These are phyloP conservation scores for Zygotorulaspora florentina DNA, from an alignment of 805 yeast species.

Conservation along the genomic window DNA sequence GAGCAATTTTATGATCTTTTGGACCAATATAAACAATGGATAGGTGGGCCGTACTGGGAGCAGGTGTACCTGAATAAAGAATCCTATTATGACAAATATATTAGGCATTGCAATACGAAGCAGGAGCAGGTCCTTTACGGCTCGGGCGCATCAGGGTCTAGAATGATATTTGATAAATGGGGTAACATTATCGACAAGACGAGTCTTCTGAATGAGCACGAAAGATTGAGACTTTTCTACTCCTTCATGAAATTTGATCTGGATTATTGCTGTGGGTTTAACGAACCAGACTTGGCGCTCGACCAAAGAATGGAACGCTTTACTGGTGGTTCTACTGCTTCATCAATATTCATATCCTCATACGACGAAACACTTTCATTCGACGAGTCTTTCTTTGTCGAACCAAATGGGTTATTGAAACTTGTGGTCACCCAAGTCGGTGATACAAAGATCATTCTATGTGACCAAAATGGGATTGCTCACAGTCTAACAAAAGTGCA, in stretches of 20 bases:
- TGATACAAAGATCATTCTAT: conserved; percentile 82
- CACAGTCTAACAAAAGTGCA: conserved; percentile 75
- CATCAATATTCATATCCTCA: conserved; percentile 50
- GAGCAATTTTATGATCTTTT: conserved; percentile 43
- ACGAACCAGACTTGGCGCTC: conserved; percentile 14
- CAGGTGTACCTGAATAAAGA: conserved; percentile 55
- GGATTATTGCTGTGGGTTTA: conserved; percentile 28
- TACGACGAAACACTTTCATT: conserved; percentile 21
- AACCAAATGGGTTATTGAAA: conserved; percentile 60
- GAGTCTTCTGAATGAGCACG: conserved; percentile 30
- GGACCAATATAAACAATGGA: conserved; percentile 49
- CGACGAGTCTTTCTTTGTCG: conserved; percentile 40
- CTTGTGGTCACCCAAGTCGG: conserved; percentile 86
- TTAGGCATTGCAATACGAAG: conserved; percentile 34
- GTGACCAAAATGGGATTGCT: conserved; percentile 76
- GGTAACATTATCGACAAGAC: conserved; percentile 37
- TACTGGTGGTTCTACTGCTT: conserved; percentile 67
- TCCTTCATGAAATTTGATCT: conserved; percentile 32
- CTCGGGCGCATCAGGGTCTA: conserved; percentile 22
- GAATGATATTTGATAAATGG: conserved; percentile 36
- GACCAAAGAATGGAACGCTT: conserved; percentile 28
- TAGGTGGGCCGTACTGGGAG: conserved; percentile 84
- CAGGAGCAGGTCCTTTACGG: conserved; percentile 32
- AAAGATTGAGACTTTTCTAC: conserved; percentile 29
- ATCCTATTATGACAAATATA: conserved; percentile 34